Percentiles rank a stretch among this genome's conserved stretches.
Conservation (phyloP, 2,329 filamentous ascomycete genomes). For the Trematosphaeria pertusa region DNA sequence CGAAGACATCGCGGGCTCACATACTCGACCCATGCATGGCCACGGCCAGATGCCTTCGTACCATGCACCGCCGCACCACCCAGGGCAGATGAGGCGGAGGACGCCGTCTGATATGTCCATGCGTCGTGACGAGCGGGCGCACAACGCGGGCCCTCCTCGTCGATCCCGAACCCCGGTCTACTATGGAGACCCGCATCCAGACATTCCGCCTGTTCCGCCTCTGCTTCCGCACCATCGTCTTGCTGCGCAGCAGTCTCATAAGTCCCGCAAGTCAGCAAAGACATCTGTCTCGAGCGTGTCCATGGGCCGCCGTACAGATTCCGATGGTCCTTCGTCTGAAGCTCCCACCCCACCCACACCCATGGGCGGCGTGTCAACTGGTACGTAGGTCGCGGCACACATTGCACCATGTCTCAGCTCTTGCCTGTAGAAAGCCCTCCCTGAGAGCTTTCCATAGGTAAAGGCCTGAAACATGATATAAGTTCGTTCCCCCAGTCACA, state of each 20-base stretch:
- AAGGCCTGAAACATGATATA: no score
- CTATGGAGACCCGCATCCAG: slow-evolving; percentile 14
- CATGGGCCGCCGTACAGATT: slow-evolving; percentile 44
- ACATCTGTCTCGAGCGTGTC: slow-evolving; percentile 40
- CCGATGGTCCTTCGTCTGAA: slow-evolving; percentile 53
- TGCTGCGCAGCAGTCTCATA: slow-evolving; percentile 28
- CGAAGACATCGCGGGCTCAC: slow-evolving; percentile 44
- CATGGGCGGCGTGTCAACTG: slow-evolving; percentile 38
- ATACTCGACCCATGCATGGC: slow-evolving; percentile 25
- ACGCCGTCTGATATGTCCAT: slow-evolving; percentile 33
- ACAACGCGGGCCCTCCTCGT: slow-evolving; percentile 18
- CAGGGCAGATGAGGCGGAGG: slow-evolving; percentile 31
- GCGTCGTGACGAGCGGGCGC: slow-evolving; percentile 27
- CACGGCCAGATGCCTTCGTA: slow-evolving; percentile 3
- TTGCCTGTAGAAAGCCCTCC: no score
- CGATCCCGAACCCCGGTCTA: slow-evolving; percentile 22
- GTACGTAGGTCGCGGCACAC: slow-evolving; percentile 10
- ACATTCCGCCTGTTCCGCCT: slow-evolving; percentile 34
- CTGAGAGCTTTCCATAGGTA: no score
- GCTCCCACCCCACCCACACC: slow-evolving; percentile 54
- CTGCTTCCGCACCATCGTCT: slow-evolving; percentile 25
- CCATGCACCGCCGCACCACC: slow-evolving; percentile 5
- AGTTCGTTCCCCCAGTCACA: no score
- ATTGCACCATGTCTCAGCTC: no score
- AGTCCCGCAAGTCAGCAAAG: slow-evolving; percentile 25